Conservation (phyloP, 495 filamentous ascomycete genomes). For the Thozetella sp. region DNA sequence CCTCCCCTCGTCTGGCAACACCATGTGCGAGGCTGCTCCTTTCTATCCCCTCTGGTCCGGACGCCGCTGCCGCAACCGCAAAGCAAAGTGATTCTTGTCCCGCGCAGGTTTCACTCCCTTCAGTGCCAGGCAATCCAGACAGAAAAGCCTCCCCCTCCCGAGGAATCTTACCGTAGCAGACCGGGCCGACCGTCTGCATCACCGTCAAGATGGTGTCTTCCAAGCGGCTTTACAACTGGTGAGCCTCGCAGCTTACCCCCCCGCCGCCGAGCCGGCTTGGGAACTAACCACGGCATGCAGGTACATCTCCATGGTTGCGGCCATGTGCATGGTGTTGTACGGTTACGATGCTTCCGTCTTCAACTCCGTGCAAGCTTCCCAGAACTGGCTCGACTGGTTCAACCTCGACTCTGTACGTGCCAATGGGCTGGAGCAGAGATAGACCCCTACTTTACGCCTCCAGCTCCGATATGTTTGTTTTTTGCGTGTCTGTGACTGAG, state of each 20-base stretch:
- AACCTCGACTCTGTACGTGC: constrained; percentile 43
- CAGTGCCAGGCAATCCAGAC: neutral
- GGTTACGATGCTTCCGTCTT: constrained; percentile 69
- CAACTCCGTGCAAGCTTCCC: constrained; percentile 62
- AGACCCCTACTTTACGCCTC: neutral
- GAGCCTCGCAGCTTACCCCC: neutral
- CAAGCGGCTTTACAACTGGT: constrained; percentile 38
- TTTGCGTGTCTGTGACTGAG: neutral
- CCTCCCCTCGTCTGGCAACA: neutral
- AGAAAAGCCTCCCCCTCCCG: neutral
- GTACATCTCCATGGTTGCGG: constrained; percentile 64
- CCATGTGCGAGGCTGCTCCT: neutral
- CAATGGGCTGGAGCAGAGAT: too few relatives aligned
- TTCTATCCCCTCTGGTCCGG: neutral
- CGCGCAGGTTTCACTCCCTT: neutral
- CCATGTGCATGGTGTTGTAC: constrained; percentile 69
- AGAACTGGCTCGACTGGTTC: constrained; percentile 63
- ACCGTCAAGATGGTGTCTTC: constrained; percentile 25
- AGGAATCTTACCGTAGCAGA: neutral
- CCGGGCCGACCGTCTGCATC: neutral
- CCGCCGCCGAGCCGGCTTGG: neutral
- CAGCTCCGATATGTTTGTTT: neutral
- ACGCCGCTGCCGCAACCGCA: too few relatives aligned
- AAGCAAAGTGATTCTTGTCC: neutral
- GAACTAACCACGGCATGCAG: constrained; percentile 22